Evolutionary conservation across 1,284 basidiomycete species (phyloP).

Genomic region (Sporisorium scitamineum): DNA sequence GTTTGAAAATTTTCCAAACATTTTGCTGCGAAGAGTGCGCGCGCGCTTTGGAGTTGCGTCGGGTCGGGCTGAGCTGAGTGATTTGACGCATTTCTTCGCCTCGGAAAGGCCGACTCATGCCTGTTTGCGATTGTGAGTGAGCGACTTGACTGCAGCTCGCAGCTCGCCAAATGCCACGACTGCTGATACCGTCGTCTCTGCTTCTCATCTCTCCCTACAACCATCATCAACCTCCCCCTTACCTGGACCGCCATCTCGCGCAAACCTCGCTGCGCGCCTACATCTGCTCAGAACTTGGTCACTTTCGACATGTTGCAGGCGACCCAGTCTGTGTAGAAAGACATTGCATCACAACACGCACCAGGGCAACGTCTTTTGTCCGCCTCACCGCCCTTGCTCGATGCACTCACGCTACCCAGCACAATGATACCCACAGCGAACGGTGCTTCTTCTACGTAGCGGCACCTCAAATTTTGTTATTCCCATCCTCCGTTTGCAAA

Average conservation of each 20-base stretch:
- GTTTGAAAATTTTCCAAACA: not conserved
- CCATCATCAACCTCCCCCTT: not conserved
- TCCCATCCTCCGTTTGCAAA: not conserved
- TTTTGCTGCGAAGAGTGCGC: not conserved
- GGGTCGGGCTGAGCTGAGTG: not conserved
- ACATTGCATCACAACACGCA: not conserved
- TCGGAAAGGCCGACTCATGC: not conserved
- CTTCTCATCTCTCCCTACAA: not conserved
- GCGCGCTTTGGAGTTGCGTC: no score
- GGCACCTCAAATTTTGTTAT: not conserved
- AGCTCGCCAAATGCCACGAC: not conserved
- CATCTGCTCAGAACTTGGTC: not conserved
- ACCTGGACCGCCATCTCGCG: not conserved
- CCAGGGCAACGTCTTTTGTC: not conserved
- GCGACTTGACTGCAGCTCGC: not conserved
- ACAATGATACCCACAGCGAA: conserved; percentile 6
- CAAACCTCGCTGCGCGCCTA: not conserved
- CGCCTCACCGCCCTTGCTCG: not conserved
- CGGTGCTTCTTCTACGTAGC: not conserved
- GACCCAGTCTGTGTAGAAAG: conserved; percentile 1
- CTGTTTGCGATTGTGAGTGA: no score
- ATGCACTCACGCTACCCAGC: not conserved
- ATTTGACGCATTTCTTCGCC: conserved; percentile 2
- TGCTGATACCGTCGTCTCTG: not conserved
- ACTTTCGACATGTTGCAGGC: not conserved